Base-by-base conservation (phyloP, 169 alveolate genomes). In the Babesia sp. region DNA sequence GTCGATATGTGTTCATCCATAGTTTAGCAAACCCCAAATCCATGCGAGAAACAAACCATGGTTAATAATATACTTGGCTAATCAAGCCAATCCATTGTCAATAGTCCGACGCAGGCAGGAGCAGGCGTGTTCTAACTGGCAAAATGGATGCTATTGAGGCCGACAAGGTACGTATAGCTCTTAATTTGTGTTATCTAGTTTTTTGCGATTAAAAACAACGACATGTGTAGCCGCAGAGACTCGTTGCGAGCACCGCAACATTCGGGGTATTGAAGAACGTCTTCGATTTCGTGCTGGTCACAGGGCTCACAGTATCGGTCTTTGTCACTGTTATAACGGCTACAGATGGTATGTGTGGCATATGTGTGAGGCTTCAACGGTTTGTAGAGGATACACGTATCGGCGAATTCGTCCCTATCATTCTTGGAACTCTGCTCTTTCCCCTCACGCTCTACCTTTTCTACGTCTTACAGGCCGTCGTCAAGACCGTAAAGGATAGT, bases 341-440 rank as follows among this genome's bases (percentile, higher is more conserved):
- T 3, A 20, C 48, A 5, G 87, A 79, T 12, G 22, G 87, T 79
- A 14, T 29, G 70, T 28, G 34, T 31, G 1, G 29, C 26, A n/a
- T n/a, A 28, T 1, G 24, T 42, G 12, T 7, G 0, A 16, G 22
- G 0, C 37, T 9, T 0, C 14, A 0, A 16, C 29, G 31, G 0
- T 2, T 4, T 22, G 41, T 56, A 79, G 87, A 71, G 55, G 87
- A 79, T 31, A 48, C 66, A 11, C 45, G 67, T 46, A 20, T 8
- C 63, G 84, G 53, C 2, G 87, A 79, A 37, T 22, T 70, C 42
- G 36, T 79, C 14, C 87, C 87, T 9, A 48, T 66, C 63, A 42
- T 79, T 14, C 37, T 79, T 20, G 87, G 87, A n/a, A 55, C 76
- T n/a, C 18, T 79, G 16, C 69, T 53, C 42, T 79, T 69, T 36